Evolutionary conservation across 495 filamentous ascomycete genomes (phyloP).

Genomic region (Halenospora varia): DNA sequence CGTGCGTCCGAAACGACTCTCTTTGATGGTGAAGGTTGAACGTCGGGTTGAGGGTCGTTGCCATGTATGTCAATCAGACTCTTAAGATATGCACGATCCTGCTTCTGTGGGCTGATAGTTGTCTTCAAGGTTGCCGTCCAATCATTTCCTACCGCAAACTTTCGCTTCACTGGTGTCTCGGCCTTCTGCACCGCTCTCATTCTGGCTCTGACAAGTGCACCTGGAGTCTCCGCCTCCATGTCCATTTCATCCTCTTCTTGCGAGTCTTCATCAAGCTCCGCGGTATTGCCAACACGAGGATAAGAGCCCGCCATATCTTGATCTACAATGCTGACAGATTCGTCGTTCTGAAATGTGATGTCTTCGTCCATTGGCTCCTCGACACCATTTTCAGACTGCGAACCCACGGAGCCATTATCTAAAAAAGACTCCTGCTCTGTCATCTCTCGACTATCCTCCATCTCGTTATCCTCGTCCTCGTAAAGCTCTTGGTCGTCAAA

Average conservation of each 20-base stretch:
- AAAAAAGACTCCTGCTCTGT: conserved; percentile 75
- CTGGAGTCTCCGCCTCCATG: conserved; percentile 36
- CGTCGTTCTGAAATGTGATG: conserved; percentile 61
- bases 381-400: conserved; percentile 62
- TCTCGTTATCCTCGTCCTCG: conserved; percentile 39
- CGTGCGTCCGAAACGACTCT: conserved; percentile 43
- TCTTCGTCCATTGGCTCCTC: conserved; percentile 56
- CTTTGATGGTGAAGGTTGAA: conserved; percentile 16
- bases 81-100: conserved; percentile 60
- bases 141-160: conserved; percentile 56
- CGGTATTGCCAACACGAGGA: conserved; percentile 59
- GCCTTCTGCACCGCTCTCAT: conserved; percentile 52
- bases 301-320: conserved; percentile 76
- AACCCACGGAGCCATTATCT: conserved; percentile 82
- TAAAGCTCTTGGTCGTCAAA: conserved; percentile 60
- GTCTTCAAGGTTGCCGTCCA: conserved; percentile 91
- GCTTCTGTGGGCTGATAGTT: conserved; percentile 86
- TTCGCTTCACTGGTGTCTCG: conserved; percentile 56
- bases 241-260: conserved; percentile 31
- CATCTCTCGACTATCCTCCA: conserved; percentile 34
- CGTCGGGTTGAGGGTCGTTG: conserved; percentile 21
- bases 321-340: conserved; percentile 67
- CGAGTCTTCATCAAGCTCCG: conserved; percentile 52
- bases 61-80: conserved; percentile 37
- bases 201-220: conserved; percentile 48